Conservation (phyloP, 768 basidiomycete species). For the Lactarius hatsudake region DNA sequence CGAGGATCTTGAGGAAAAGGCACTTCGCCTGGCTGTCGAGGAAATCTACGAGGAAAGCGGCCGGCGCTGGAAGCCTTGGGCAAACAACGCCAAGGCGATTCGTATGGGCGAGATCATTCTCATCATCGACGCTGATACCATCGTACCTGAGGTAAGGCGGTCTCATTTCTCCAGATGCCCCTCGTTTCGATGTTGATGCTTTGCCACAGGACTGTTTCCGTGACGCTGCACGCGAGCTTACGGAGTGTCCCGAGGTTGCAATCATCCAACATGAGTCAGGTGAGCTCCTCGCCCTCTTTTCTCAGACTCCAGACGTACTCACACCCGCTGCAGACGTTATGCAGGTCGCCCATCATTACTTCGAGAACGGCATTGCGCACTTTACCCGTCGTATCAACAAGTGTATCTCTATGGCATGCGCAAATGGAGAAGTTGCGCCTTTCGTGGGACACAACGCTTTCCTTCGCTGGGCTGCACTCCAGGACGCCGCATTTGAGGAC, state of each 20-base stretch:
- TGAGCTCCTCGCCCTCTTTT: constrained; percentile 28
- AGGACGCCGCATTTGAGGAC: constrained; percentile 82
- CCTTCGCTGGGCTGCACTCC: constrained; percentile 84
- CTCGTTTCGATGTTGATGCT: not conserved
- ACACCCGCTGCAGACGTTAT: constrained; percentile 58
- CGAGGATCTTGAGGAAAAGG: constrained; percentile 64
- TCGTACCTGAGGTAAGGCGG: constrained; percentile 62
- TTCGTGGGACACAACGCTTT: constrained; percentile 91
- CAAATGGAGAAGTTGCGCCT: constrained; percentile 79
- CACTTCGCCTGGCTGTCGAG: constrained; percentile 70
- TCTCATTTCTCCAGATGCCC: not conserved
- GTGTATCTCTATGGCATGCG: constrained; percentile 74
- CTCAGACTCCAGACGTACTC: not conserved
- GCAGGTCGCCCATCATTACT: constrained; percentile 87
- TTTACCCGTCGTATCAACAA: constrained; percentile 88
- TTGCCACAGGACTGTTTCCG: constrained; percentile 71
- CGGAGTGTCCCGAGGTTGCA: constrained; percentile 76
- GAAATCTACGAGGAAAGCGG: constrained; percentile 63
- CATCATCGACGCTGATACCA: constrained; percentile 77
- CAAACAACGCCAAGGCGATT: constrained; percentile 67
- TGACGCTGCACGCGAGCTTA: constrained; percentile 83
- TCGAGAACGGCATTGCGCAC: constrained; percentile 86
- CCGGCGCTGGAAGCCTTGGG: constrained; percentile 66
- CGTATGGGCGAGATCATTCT: constrained; percentile 79
- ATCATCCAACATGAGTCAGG: constrained; percentile 91